Evolutionary conservation across 1,139 yeast genomes (phyloP).

Genomic region (Lodderomyces margitis): DNA sequence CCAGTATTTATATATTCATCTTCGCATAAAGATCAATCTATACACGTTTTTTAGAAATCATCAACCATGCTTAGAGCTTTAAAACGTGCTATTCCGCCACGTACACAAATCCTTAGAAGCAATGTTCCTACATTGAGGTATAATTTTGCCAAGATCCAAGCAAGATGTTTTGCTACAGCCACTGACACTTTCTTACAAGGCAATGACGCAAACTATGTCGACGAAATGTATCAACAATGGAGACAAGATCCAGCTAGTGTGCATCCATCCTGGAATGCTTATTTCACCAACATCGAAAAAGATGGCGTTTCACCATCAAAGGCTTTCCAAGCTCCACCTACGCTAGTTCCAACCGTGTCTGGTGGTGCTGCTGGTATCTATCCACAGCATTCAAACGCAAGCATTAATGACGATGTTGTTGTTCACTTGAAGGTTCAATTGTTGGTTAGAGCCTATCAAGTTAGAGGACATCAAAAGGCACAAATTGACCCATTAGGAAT

Average conservation of each 20-base stretch:
- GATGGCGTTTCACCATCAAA: conserved; percentile 65
- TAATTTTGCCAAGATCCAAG: conserved; percentile 1
- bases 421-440: conserved; percentile 94
- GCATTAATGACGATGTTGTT: conserved; percentile 59
- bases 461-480: conserved; percentile 96
- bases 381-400: conserved; percentile 42
- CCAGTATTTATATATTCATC: neutral
- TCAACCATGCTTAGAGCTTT: conserved; percentile 44
- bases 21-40: neutral
- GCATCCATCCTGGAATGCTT: conserved; percentile 95
- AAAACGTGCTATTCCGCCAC: conserved; percentile 41
- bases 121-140: conserved; percentile 4
- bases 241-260: conserved; percentile 84
- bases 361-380: conserved; percentile 65
- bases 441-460: conserved; percentile 97
- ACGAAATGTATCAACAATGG: conserved; percentile 98
- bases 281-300: conserved; percentile 84
- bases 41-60: no score
- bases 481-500: conserved; percentile 92
- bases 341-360: conserved; percentile 70
- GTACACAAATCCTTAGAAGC: conserved; percentile 23
- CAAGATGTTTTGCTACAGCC: conserved; percentile 16
- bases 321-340: conserved; percentile 91
- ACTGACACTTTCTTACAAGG: conserved; percentile 62
- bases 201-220: conserved; percentile 87